These are phyloP conservation scores for Pedinophyceae sp. DNA, from an alignment of 139 green algal species.

Conservation along the genomic window DNA sequence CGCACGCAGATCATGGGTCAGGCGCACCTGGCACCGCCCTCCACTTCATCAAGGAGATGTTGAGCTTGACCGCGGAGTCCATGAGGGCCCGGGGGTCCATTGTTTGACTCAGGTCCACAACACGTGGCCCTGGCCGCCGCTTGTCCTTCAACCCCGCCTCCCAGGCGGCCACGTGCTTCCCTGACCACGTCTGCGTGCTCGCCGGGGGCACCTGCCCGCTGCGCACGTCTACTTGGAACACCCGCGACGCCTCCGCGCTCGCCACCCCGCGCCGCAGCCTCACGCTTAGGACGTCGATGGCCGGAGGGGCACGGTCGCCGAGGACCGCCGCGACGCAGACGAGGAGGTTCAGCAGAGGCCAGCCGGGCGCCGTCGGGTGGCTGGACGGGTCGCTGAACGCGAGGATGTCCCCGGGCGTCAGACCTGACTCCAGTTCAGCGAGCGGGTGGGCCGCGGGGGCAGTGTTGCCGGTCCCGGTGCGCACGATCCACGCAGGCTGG, in stretches of 20 bases:
- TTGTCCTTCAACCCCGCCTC: neutral
- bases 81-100: constrained; percentile 53
- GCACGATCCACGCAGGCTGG: too few relatives aligned
- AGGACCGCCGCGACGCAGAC: constrained; percentile 34
- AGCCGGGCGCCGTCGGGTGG: constrained; percentile 37
- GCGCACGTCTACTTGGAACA: constrained; percentile 27
- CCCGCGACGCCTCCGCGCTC: constrained; percentile 17
- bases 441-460: too few relatives aligned
- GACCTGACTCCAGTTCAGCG: too few relatives aligned
- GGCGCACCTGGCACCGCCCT: constrained; percentile 50
- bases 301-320: constrained; percentile 1
- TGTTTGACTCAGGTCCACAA: constrained; percentile 35
- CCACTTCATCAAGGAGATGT: constrained; percentile 94
- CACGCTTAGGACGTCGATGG: constrained; percentile 52
- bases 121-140: neutral
- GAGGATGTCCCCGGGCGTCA: too few relatives aligned
- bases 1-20: too few relatives aligned
- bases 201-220: neutral
- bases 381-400: constrained; percentile 50
- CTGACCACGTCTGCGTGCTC: neutral
- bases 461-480: too few relatives aligned
- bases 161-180: neutral
- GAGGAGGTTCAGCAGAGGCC: constrained; percentile 75
- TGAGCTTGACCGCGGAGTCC: constrained; percentile 69
- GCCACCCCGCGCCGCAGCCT: constrained; percentile 21